A percentile compares a stretch with the other conserved stretches of the same genome.
These are phyloP conservation scores for Russula virescens DNA, from an alignment of 768 basidiomycete species.

Conservation along the genomic window DNA sequence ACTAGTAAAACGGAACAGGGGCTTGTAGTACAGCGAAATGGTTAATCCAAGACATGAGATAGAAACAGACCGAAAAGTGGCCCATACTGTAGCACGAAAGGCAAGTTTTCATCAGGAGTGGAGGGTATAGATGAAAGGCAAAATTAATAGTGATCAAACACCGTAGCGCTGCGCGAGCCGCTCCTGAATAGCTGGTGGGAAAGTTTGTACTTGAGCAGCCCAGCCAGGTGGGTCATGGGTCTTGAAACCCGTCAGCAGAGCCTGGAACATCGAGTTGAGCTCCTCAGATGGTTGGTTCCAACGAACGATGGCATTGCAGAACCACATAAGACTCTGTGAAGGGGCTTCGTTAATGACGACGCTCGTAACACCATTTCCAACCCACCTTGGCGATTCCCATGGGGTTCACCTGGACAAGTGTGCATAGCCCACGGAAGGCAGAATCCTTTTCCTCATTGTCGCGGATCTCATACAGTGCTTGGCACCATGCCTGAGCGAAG, in stretches of 20 bases:
- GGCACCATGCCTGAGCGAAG: conserved; percentile 96
- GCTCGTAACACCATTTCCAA: conserved; percentile 14
- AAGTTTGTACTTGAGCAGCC: conserved; percentile 73
- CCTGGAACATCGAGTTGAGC: conserved; percentile 90
- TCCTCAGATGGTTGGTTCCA: conserved; percentile 92
- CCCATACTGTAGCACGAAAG: conserved; percentile 7
- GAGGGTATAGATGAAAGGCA: conserved; percentile 10
- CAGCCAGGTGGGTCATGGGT: conserved; percentile 80
- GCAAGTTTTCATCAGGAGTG: conserved; percentile 4
- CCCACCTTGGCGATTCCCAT: conserved; percentile 86
- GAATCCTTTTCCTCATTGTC: conserved; percentile 99
- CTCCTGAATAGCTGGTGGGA: conserved; percentile 87
- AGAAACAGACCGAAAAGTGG: conserved; percentile 11
- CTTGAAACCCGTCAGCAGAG: conserved; percentile 86
- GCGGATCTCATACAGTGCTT: conserved; percentile 94
- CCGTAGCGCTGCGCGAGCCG: conserved; percentile 82
- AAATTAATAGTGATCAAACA: conserved; percentile 43
- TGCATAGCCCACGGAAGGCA: conserved; percentile 95
- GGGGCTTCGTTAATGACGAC: conserved; percentile 29
- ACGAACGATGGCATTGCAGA: conserved; percentile 95
- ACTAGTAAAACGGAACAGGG: conserved; percentile 19
- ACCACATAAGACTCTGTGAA: conserved; percentile 83
- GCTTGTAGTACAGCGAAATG: conserved; percentile 18
- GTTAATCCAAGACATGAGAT: conserved; percentile 22
- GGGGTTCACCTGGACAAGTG: conserved; percentile 91